Evolutionary conservation across 805 yeast species (phyloP).

Genomic region (Wickerhamiella musiphila): DNA sequence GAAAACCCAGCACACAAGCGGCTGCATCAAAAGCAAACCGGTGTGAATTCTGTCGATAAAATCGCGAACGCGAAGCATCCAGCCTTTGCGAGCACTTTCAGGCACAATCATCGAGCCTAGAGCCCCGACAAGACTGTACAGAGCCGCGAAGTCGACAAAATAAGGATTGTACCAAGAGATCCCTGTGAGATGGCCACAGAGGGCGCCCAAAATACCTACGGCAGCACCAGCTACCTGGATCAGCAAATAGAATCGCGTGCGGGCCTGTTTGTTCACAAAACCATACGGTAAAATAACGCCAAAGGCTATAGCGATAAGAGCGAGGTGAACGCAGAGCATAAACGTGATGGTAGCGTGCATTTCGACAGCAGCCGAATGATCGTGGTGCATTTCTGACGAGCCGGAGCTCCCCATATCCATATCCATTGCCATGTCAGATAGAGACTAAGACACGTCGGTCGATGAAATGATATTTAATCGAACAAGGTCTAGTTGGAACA

Average conservation of each 20-base stretch:
- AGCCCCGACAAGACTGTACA: constrained; percentile 19
- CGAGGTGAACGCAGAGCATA: constrained; percentile 19
- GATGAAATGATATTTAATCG: too few relatives aligned
- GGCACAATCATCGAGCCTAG: constrained; percentile 23
- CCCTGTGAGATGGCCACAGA: constrained; percentile 24
- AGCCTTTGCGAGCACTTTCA: constrained; percentile 23
- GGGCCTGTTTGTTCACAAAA: constrained; percentile 25
- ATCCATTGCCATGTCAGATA: too few relatives aligned
- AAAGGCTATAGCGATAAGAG: constrained; percentile 21
- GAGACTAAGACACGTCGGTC: too few relatives aligned
- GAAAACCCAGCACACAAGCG: constrained; percentile 55
- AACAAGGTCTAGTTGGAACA: too few relatives aligned
- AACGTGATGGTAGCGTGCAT: constrained; percentile 9
- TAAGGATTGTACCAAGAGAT: constrained; percentile 20
- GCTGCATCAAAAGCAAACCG: constrained; percentile 22
- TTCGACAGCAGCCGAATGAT: constrained; percentile 9
- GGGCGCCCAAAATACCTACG: constrained; percentile 23
- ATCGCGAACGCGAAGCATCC: constrained; percentile 19
- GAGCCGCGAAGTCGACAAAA: constrained; percentile 22
- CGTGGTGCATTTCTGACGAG: constrained; percentile 3
- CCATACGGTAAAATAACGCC: constrained; percentile 27
- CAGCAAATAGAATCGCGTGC: constrained; percentile 22
- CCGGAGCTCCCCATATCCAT: constrained; percentile 5
- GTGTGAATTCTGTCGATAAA: constrained; percentile 18
- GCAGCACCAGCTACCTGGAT: constrained; percentile 21